Percentiles rank a stretch among this genome's conserved stretches.
Conservation (phyloP, 257 asterid genomes). For the Striga asiatica region DNA sequence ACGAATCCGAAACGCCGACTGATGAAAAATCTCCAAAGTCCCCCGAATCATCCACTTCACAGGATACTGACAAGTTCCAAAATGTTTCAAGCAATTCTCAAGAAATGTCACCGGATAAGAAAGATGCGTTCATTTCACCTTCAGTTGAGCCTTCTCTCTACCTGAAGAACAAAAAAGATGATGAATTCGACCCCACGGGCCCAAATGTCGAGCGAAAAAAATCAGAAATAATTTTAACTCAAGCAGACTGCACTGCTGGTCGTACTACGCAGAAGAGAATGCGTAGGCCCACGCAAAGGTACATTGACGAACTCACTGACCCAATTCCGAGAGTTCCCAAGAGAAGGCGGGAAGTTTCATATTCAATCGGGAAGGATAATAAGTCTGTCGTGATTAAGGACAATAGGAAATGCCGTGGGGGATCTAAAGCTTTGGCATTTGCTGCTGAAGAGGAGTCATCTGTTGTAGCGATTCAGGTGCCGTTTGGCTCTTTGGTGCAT, state of each 20-base stretch:
- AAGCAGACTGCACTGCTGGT: conserved; percentile 17
- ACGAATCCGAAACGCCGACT: conserved; percentile 25
- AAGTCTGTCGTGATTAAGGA: too few relatives aligned
- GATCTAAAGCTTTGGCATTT: conserved; percentile 27
- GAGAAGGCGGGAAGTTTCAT: conserved; percentile 36
- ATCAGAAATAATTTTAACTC: conserved; percentile 12
- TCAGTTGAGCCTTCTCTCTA: conserved; percentile 22
- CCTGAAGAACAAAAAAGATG: conserved; percentile 28
- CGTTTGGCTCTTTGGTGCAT: conserved; percentile 60
- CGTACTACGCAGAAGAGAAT: conserved; percentile 50
- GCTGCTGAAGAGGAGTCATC: conserved; percentile 48
- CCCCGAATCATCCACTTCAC: conserved; percentile 32
- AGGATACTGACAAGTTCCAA: conserved; percentile 38
- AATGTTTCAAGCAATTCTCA: conserved; percentile 47
- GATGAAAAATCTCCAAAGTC: conserved; percentile 33
- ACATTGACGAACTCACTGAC: conserved; percentile 67
- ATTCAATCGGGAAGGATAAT: conserved; percentile 31
- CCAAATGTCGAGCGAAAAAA: conserved; percentile 20
- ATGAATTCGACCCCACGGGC: conserved; percentile 14
- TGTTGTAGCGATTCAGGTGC: conserved; percentile 84
- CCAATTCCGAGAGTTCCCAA: conserved; percentile 26
- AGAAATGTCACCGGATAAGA: conserved; percentile 36
- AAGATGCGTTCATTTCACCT: conserved; percentile 25
- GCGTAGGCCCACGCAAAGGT: conserved; percentile 93
- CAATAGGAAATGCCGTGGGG: conserved; percentile 35